phyloP scores from a whole-genome alignment of 352 stramenopile genomes.

The Globisporangium acanthophoron region DNA sequence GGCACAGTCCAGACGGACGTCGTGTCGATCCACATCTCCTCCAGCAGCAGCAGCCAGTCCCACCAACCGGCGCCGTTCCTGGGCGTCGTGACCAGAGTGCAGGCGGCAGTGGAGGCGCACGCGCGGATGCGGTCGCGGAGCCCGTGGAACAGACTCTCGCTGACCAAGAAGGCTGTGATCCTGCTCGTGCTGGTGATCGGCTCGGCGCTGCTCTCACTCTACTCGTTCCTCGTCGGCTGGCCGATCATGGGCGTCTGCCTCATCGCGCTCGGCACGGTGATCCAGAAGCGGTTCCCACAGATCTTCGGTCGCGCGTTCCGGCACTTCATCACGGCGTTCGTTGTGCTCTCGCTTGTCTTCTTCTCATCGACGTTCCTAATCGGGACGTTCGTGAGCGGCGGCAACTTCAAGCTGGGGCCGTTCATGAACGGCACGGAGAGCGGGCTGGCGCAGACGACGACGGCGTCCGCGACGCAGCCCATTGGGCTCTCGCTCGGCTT shows the following conservation, averaged over 20 bases:
- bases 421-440: constrained; percentile 38
- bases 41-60: constrained; percentile 3
- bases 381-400: constrained; percentile 61
- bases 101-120: constrained; percentile 37
- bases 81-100: constrained; percentile 15
- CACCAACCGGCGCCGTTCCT: constrained; percentile 1
- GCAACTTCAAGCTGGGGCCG: constrained; percentile 42
- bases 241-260: constrained; percentile 68
- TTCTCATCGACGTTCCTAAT: constrained; percentile 78
- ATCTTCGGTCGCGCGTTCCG: constrained; percentile 70
- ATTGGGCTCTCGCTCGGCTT: constrained; percentile 43
- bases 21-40: constrained; percentile 22
- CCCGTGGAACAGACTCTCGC: constrained; percentile 47
- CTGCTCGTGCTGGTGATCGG: constrained; percentile 49
- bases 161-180: constrained; percentile 35
- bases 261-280: constrained; percentile 56
- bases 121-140: constrained; percentile 32
- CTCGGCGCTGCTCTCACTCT: constrained; percentile 50
- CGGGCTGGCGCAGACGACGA: constrained; percentile 18
- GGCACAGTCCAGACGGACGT: constrained; percentile 15
- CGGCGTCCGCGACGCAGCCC: constrained; percentile 28
- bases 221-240: constrained; percentile 65
- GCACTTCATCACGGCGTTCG: constrained; percentile 69
- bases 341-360: constrained; percentile 74
- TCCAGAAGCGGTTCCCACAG: constrained; percentile 68